Conservation (phyloP, 2,329 filamentous ascomycete genomes). For the Pestalotiopsis fici region DNA sequence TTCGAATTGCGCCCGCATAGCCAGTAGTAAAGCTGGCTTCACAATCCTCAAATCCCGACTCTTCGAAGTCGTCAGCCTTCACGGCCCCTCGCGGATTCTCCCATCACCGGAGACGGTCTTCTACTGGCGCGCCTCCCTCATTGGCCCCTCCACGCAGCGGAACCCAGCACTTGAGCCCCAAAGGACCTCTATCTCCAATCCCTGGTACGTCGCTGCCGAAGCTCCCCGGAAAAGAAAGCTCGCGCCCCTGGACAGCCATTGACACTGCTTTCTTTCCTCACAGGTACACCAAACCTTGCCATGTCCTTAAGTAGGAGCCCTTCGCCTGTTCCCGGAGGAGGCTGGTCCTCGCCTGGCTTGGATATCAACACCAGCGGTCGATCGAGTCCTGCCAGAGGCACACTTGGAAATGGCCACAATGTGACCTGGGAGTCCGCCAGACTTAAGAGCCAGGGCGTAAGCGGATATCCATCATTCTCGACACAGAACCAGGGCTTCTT, state of each 20-base stretch:
- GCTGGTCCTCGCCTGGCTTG: conserved; percentile 84
- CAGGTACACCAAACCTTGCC: conserved; percentile 55
- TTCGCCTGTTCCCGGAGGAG: conserved; percentile 79
- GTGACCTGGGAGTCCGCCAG: conserved; percentile 84
- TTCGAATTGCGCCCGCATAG: conserved; percentile 13
- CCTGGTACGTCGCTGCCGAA: conserved; percentile 47
- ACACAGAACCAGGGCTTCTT: conserved; percentile 87
- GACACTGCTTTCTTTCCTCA: conserved; percentile 15
- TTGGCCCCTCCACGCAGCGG: conserved; percentile 29
- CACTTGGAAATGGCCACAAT: conserved; percentile 51
- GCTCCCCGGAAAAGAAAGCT: not conserved
- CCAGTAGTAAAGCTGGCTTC: conserved; percentile 49
- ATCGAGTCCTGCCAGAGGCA: conserved; percentile 61
- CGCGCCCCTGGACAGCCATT: conserved; percentile 14
- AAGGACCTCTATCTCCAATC: conserved; percentile 52
- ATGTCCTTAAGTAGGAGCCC: conserved; percentile 91
- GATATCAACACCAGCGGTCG: conserved; percentile 69
- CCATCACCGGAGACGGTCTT: conserved; percentile 53
- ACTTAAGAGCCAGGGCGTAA: conserved; percentile 71
- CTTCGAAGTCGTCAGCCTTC: conserved; percentile 56
- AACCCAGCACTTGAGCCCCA: conserved; percentile 37
- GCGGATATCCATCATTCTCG: conserved; percentile 76
- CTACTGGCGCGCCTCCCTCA: conserved; percentile 33
- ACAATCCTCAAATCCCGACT: conserved; percentile 40
- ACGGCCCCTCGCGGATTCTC: conserved; percentile 48